A percentile compares a stretch with the other conserved stretches of the same genome.
phyloP scores from a whole-genome alignment of 2,329 filamentous ascomycete genomes.

The Sodiomyces alkalinus region DNA sequence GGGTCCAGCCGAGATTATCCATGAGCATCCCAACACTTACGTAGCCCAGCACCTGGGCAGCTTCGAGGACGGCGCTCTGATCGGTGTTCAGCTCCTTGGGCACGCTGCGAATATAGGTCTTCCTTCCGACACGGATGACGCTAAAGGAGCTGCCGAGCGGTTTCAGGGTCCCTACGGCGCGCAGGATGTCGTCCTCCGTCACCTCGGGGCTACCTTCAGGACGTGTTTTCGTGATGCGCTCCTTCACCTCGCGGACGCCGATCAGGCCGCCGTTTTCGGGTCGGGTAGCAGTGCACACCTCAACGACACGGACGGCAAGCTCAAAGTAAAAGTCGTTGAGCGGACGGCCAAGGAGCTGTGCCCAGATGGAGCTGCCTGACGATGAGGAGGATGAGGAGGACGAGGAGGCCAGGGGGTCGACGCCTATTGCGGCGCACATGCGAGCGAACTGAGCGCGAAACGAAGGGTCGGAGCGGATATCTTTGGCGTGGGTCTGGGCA shows the following conservation, averaged over 20 bases:
- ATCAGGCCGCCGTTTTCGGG: slow-evolving; percentile 89
- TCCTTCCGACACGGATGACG: slow-evolving; percentile 68
- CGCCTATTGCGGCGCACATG: slow-evolving; percentile 95
- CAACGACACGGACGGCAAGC: slow-evolving; percentile 86
- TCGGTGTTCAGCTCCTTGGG: slow-evolving; percentile 93
- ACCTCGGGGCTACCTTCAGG: slow-evolving; percentile 67
- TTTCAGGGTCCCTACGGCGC: slow-evolving; percentile 73
- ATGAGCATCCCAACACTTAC: slow-evolving; percentile 82
- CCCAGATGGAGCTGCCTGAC: slow-evolving; percentile 63
- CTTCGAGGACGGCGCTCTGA: slow-evolving; percentile 83
- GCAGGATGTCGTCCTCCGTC: slow-evolving; percentile 82
- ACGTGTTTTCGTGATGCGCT: slow-evolving; percentile 56
- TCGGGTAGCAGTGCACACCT: slow-evolving; percentile 75
- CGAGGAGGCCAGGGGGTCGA: slow-evolving; percentile 66
- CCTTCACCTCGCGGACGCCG: slow-evolving; percentile 64
- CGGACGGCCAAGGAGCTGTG: slow-evolving; percentile 75
- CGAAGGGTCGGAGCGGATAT: slow-evolving; percentile 86
- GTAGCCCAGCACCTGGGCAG: slow-evolving; percentile 76
- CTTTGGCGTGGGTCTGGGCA: slow-evolving; percentile 82
- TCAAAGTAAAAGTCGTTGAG: slow-evolving; percentile 99
- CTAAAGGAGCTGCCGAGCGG: slow-evolving; percentile 82
- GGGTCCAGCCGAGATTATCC: slow-evolving; percentile 74
- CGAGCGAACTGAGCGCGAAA: slow-evolving; percentile 96
- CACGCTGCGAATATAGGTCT: slow-evolving; percentile 78
- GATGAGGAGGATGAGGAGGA: slow-evolving; percentile 20